Percentiles rank a stretch among this genome's conserved stretches.
Conservation (phyloP, 306 rosid species). For the Quercus dentata region DNA sequence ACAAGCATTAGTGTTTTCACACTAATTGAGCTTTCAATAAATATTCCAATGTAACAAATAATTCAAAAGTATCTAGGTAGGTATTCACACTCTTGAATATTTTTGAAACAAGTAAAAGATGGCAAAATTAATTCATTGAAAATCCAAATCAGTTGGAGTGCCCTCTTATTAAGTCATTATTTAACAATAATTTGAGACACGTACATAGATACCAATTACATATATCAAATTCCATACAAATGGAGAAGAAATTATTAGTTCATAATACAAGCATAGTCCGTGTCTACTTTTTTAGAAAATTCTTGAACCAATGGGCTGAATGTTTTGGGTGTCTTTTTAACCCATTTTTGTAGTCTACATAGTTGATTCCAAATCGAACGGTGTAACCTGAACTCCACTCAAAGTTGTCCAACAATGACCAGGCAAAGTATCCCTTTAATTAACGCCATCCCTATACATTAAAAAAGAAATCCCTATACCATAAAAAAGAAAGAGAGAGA, state of each 20-base stretch:
- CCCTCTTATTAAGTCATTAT: not conserved
- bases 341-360: conserved; percentile 53
- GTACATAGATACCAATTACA: not conserved
- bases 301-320: conserved; percentile 30
- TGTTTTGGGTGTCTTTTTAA: conserved; percentile 43
- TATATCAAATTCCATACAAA: not conserved
- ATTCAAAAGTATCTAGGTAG: not conserved
- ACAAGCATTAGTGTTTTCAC: no score
- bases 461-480: no score
- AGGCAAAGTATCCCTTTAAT: conserved; percentile 65
- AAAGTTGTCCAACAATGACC: conserved; percentile 70
- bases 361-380: conserved; percentile 55
- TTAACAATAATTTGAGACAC: not conserved
- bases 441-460: conserved; percentile 47
- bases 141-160: no score
- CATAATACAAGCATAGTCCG: no score
- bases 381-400: conserved; percentile 59
- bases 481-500: no score
- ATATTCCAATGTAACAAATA: no score
- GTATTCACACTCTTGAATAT: no score
- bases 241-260: not conserved
- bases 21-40: no score
- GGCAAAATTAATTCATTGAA: no score
- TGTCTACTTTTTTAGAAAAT: no score
- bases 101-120: no score